Evolutionary conservation across 768 basidiomycete species (phyloP).

Genomic region (Pilatotrama ljubarskyi): DNA sequence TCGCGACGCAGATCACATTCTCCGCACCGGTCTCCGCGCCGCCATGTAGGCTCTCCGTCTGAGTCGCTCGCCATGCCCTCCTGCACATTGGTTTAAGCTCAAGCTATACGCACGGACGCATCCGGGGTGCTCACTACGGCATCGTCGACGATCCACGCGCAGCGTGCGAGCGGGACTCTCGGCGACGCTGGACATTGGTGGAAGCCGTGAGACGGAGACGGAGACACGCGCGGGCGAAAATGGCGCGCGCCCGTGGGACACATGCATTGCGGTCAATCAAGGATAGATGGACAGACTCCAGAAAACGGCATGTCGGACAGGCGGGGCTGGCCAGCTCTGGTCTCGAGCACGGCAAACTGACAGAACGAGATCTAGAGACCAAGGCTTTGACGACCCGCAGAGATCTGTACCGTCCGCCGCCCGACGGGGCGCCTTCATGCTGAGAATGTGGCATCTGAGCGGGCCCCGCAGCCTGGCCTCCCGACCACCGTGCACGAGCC

Average conservation of each 20-base stretch:
- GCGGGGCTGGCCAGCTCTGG: slow-evolving; percentile 3
- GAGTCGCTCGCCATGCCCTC: neutral
- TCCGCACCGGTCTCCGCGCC: slow-evolving; percentile 1
- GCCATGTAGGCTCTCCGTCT: neutral
- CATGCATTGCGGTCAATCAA: neutral
- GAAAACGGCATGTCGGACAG: neutral
- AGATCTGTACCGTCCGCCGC: neutral
- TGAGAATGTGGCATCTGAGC: no score
- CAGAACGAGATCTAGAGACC: neutral
- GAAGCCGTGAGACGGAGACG: no score
- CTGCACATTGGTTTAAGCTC: neutral
- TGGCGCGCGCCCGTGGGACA: neutral
- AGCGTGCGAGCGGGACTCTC: neutral
- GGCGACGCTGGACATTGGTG: no score
- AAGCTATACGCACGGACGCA: neutral
- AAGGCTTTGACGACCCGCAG: neutral
- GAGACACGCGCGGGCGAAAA: neutral
- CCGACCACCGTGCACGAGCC: no score
- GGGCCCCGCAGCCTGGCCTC: no score
- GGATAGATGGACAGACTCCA: neutral
- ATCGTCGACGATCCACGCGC: neutral
- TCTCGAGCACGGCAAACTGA: neutral
- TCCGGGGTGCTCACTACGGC: neutral
- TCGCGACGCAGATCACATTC: neutral
- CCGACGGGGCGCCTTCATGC: neutral